phyloP scores from a whole-genome alignment of 345 rosid species.

The Brassica cretica region DNA sequence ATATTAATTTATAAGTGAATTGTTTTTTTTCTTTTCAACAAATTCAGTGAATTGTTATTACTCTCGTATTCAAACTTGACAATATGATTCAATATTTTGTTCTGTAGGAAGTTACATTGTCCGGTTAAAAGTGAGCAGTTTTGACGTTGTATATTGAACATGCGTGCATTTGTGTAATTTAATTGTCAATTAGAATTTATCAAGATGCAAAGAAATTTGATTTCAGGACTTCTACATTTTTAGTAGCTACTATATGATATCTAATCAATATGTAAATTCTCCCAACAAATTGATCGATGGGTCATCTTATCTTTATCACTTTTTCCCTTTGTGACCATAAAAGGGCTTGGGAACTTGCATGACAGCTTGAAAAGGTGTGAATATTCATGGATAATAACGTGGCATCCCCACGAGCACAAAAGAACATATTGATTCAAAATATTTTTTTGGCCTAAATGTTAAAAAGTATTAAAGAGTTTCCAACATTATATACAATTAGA shows the following conservation, averaged over 20 bases:
- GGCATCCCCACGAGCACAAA: conserved; percentile 32
- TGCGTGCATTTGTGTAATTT: not conserved
- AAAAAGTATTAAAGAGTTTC: not conserved
- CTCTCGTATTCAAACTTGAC: not conserved
- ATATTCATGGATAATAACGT: conserved; percentile 28
- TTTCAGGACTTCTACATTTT: conserved; percentile 8
- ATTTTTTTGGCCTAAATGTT: not conserved
- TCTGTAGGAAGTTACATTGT: not conserved
- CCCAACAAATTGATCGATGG: conserved; percentile 15
- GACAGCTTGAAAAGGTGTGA: conserved; percentile 35
- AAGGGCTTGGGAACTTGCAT: conserved; percentile 33
- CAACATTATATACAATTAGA: not conserved
- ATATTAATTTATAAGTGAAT: not conserved
- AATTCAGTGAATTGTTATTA: not conserved
- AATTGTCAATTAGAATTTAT: not conserved
- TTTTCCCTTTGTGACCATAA: conserved; percentile 40
- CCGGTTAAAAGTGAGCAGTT: not conserved
- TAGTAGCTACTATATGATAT: not conserved
- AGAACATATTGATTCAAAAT: not conserved
- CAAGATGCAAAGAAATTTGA: not conserved
- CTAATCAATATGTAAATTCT: conserved; percentile 5
- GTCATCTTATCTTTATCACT: conserved; percentile 36
- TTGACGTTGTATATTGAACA: not conserved
- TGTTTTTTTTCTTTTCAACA: not conserved
- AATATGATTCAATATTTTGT: not conserved